Conservation (phyloP, 345 rosid genomes). For the Kandelia obovata region DNA sequence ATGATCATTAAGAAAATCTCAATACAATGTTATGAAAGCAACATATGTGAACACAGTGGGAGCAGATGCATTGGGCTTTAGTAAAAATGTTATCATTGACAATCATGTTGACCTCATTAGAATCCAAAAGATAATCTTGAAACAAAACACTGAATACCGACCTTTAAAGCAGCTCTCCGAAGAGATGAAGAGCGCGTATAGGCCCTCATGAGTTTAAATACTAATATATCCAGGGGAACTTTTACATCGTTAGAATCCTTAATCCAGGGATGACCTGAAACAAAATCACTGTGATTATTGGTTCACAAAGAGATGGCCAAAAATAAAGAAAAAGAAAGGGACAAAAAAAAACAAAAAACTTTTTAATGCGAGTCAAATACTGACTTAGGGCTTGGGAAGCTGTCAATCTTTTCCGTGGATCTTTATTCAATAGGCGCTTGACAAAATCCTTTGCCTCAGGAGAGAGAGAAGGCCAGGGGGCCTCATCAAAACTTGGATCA, state of each 20-base stretch:
- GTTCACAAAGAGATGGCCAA: not conserved
- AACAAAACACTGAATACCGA: constrained; percentile 25
- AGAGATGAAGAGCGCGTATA: constrained; percentile 82
- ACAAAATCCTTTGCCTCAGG: constrained; percentile 88
- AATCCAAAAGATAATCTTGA: not conserved
- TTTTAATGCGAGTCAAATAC: constrained; percentile 18
- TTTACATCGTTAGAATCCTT: constrained; percentile 41
- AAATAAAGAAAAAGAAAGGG: not conserved
- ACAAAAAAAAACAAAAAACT: not conserved
- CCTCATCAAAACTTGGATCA: constrained; percentile 82
- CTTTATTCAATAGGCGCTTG: constrained; percentile 70
- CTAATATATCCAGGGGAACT: constrained; percentile 71
- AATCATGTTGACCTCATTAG: not conserved
- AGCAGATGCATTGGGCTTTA: not conserved
- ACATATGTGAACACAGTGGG: not conserved
- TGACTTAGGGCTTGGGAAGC: constrained; percentile 93
- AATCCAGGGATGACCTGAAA: constrained; percentile 94
- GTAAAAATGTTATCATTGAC: not conserved
- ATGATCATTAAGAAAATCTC: not conserved
- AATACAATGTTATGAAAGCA: not conserved
- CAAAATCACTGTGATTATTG: constrained; percentile 14
- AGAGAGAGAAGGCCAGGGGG: constrained; percentile 92
- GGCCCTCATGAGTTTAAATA: constrained; percentile 74
- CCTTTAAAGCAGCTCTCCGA: constrained; percentile 92
- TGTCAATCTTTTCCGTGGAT: constrained; percentile 85